Evolutionary conservation across 331 rosid genomes (phyloP).

Genomic region (Prunus yedoensis): DNA sequence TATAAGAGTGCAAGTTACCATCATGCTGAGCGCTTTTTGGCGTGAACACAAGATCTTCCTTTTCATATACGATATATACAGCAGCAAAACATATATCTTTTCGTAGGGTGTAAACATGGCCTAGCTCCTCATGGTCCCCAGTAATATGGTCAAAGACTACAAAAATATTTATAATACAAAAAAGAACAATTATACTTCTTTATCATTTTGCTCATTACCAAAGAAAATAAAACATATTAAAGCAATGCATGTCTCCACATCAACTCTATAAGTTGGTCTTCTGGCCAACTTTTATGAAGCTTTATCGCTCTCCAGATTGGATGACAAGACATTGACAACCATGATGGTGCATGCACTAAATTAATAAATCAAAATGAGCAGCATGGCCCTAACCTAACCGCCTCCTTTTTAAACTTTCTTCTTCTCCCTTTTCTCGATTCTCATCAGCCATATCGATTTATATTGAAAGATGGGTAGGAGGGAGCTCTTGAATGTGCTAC

Average conservation of each 20-base stretch:
- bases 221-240: conserved; percentile 19
- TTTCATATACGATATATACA: too few relatives aligned
- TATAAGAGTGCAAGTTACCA: neutral
- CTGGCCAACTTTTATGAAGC: conserved; percentile 36
- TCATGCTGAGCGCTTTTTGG: neutral
- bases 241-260: conserved; percentile 1
- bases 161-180: neutral
- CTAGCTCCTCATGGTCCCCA: neutral
- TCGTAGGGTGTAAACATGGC: neutral
- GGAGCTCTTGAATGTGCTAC: neutral
- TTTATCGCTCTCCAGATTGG: neutral
- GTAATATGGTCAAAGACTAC: conserved; percentile 21
- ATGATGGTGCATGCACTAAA: conserved; percentile 12
- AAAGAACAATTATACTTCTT: conserved; percentile 22
- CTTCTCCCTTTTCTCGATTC: neutral
- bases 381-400: neutral
- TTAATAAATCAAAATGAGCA: neutral
- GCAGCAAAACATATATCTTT: too few relatives aligned
- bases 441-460: neutral
- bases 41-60: too few relatives aligned
- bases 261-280: conserved; percentile 32
- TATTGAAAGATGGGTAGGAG: neutral
- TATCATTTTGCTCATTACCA: conserved; percentile 18
- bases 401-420: conserved; percentile 4
- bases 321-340: conserved; percentile 12